Evolutionary conservation across 2,329 filamentous ascomycete species (phyloP).

Genomic region (Colletotrichum orbiculare): DNA sequence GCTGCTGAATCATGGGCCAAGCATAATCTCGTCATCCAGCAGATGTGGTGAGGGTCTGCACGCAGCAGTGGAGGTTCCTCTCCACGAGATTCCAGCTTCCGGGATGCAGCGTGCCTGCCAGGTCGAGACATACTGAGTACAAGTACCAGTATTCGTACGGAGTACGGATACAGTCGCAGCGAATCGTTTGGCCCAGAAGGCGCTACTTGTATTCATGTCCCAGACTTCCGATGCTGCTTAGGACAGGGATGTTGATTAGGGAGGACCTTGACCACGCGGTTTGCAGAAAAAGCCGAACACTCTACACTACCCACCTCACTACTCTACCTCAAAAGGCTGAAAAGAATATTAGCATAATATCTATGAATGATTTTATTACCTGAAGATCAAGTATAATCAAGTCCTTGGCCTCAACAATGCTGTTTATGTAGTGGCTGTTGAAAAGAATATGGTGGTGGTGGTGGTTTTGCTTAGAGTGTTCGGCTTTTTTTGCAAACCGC

Average conservation of each 20-base stretch:
- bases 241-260: slow-evolving; percentile 22
- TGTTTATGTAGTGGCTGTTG: no score
- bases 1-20: slow-evolving; percentile 28
- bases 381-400: no score
- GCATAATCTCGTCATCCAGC: slow-evolving; percentile 24
- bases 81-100: slow-evolving; percentile 29
- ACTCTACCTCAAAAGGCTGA: no score
- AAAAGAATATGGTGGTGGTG: no score
- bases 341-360: no score
- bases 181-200: slow-evolving; percentile 25
- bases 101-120: slow-evolving; percentile 26
- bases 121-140: slow-evolving; percentile 6
- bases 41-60: slow-evolving; percentile 17
- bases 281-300: no score
- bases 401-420: no score
- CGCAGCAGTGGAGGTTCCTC: slow-evolving; percentile 6
- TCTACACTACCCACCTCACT: no score
- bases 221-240: slow-evolving; percentile 14
- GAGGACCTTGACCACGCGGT: slow-evolving; percentile 12
- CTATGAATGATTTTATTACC: no score
- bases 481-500: no score
- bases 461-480: no score
- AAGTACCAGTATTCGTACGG: background rate
- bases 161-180: slow-evolving; percentile 7
- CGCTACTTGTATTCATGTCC: background rate